phyloP scores from a whole-genome alignment of 2,329 filamentous ascomycete genomes.

The Hypoxylon sp. region DNA sequence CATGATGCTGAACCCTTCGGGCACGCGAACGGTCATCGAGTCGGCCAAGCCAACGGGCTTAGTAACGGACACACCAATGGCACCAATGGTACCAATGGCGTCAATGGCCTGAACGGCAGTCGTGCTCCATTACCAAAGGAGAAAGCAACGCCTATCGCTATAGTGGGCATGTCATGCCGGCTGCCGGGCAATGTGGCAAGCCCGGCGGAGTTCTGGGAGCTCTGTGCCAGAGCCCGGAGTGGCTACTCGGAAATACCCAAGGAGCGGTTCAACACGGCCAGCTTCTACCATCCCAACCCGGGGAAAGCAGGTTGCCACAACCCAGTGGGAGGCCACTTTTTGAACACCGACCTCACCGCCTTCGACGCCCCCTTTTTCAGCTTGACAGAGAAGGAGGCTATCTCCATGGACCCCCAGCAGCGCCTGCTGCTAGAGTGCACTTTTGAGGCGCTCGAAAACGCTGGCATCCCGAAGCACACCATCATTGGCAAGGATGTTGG shows the following conservation, averaged over 20 bases:
- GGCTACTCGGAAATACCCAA: conserved; percentile 57
- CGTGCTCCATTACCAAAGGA: conserved; percentile 20
- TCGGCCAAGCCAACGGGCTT: conserved; percentile 40
- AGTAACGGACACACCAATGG: conserved; percentile 39
- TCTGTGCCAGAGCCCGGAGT: conserved; percentile 56
- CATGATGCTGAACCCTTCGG: conserved; percentile 24
- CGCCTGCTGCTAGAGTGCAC: conserved; percentile 67
- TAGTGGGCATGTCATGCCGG: conserved; percentile 57
- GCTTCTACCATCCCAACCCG: conserved; percentile 55
- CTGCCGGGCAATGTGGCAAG: conserved; percentile 56
- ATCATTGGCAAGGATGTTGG: conserved; percentile 65
- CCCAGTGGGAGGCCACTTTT: conserved; percentile 56
- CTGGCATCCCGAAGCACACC: conserved; percentile 64
- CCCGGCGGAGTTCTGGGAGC: conserved; percentile 58
- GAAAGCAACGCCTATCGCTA: conserved; percentile 54
- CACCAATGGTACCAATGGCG: neutral
- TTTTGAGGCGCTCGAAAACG: conserved; percentile 69
- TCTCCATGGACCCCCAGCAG: conserved; percentile 69
- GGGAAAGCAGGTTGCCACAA: conserved; percentile 56
- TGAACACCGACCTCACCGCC: conserved; percentile 62
- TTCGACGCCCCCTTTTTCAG: conserved; percentile 70
- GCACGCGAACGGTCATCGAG: conserved; percentile 23
- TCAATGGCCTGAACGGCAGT: conserved; percentile 40
- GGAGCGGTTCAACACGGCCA: conserved; percentile 62
- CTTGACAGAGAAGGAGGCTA: conserved; percentile 65